Evolutionary conservation across 768 basidiomycete species (phyloP).

Genomic region (Rhodotorula taiwanensis): DNA sequence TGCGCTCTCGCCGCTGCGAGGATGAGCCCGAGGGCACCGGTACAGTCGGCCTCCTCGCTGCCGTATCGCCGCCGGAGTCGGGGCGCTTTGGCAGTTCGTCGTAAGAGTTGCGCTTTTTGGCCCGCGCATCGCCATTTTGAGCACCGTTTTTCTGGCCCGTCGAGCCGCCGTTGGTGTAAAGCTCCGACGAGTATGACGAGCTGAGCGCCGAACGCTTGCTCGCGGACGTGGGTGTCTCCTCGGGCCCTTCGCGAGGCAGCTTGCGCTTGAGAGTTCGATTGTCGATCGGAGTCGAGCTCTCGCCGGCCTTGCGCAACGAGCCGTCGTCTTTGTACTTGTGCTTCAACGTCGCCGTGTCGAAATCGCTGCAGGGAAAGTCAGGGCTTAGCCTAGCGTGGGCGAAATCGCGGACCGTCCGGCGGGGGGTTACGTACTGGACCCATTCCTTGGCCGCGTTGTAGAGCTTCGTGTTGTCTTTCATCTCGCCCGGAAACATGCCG

Average conservation of each 20-base stretch:
- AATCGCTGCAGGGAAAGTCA: neutral
- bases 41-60: too few species aligned
- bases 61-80: too few species aligned
- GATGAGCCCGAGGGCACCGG: too few species aligned
- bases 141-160: too few species aligned
- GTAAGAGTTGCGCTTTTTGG: too few species aligned
- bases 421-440: constrained; percentile 1
- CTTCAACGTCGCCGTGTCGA: neutral
- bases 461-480: constrained; percentile 16
- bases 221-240: neutral
- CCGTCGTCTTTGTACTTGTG: constrained; percentile 2
- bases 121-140: too few species aligned
- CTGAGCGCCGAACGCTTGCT: neutral
- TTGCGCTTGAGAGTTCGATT: neutral
- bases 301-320: neutral
- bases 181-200: too few species aligned
- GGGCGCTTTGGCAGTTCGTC: too few species aligned
- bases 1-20: too few species aligned
- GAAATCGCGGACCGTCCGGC: neutral
- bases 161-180: too few species aligned
- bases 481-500: neutral
- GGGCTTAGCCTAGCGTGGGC: neutral
- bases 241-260: neutral
- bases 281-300: neutral
- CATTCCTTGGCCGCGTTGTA: constrained; percentile 1